Evolutionary conservation across 1,284 basidiomycete genomes (phyloP).

Genomic region (Apiotrichum porosum): DNA sequence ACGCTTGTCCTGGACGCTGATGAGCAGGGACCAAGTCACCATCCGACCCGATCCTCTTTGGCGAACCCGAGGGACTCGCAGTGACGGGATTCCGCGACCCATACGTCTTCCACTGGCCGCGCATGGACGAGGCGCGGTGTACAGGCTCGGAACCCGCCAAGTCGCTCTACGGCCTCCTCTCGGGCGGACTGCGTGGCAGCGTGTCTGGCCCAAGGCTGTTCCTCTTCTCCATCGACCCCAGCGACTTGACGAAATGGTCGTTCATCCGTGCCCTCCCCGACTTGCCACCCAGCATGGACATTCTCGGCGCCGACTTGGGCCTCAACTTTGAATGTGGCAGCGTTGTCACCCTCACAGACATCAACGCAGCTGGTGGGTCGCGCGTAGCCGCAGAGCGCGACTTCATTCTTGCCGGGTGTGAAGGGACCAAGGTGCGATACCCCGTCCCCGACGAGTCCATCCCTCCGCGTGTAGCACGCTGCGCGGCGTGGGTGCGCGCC

Average conservation of each 20-base stretch:
- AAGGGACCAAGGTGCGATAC: no score
- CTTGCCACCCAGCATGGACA: neutral
- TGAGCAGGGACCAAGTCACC: slow-evolving; percentile 14
- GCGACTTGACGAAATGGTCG: slow-evolving; percentile 16
- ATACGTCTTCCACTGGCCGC: slow-evolving; percentile 16
- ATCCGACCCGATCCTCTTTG: slow-evolving; percentile 14
- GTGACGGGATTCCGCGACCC: slow-evolving; percentile 25
- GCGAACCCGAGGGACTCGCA: slow-evolving; percentile 7
- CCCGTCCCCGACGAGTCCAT: neutral
- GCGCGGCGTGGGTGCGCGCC: slow-evolving; percentile 2
- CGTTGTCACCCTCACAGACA: slow-evolving; percentile 3
- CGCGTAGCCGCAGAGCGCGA: neutral
- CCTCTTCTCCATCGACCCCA: slow-evolving; percentile 16
- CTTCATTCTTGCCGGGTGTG: neutral
- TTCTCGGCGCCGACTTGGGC: slow-evolving; percentile 18
- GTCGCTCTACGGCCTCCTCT: slow-evolving; percentile 17
- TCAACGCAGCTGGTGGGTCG: no score
- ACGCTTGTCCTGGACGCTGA: neutral
- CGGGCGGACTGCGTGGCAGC: slow-evolving; percentile 12
- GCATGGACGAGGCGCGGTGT: slow-evolving; percentile 11
- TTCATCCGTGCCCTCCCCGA: slow-evolving; percentile 10
- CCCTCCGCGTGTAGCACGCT: neutral
- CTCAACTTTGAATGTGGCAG: slow-evolving; percentile 22
- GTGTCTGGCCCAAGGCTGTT: slow-evolving; percentile 11
- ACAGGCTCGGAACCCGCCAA: neutral